Percentiles rank a stretch among this genome's conserved stretches.
Conservation (phyloP, 2,329 filamentous ascomycete genomes). For the Leptographium wingfieldii region DNA sequence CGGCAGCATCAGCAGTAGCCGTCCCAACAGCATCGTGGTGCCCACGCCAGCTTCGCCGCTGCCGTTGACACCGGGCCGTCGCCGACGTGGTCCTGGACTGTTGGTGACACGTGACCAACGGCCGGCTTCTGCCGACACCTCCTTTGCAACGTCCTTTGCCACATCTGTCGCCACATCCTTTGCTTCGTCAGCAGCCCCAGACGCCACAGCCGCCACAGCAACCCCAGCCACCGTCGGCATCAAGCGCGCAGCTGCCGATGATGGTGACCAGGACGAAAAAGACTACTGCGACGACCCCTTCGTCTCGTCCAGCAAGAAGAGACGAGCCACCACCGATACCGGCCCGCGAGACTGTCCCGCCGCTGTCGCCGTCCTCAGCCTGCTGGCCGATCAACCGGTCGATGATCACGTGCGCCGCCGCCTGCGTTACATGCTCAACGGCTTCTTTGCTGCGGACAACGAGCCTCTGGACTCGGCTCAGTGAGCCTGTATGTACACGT, state of each 20-base stretch:
- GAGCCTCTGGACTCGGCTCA: not conserved
- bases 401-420: slow-evolving; percentile 21
- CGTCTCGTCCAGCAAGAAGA: slow-evolving; percentile 1
- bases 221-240: slow-evolving; percentile 1
- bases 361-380: slow-evolving; percentile 32
- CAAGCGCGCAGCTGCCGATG: not conserved
- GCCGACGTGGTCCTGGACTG: not conserved
- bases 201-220: not conserved
- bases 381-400: slow-evolving; percentile 33
- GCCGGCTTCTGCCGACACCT: not conserved
- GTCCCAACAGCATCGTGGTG: not conserved
- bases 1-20: too few relatives aligned
- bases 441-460: not conserved
- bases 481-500: not conserved
- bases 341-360: slow-evolving; percentile 21
- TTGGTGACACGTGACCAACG: not conserved
- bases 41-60: not conserved
- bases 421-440: slow-evolving; percentile 45
- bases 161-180: not conserved
- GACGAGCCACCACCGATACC: not conserved
- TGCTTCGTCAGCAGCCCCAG: not conserved
- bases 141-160: not conserved
- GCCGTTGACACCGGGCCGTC: not conserved
- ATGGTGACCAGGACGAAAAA: not conserved
- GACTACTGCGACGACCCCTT: not conserved